Conservation (phyloP, 495 filamentous ascomycete species). For the Paragyromitra xinjiangensis region DNA sequence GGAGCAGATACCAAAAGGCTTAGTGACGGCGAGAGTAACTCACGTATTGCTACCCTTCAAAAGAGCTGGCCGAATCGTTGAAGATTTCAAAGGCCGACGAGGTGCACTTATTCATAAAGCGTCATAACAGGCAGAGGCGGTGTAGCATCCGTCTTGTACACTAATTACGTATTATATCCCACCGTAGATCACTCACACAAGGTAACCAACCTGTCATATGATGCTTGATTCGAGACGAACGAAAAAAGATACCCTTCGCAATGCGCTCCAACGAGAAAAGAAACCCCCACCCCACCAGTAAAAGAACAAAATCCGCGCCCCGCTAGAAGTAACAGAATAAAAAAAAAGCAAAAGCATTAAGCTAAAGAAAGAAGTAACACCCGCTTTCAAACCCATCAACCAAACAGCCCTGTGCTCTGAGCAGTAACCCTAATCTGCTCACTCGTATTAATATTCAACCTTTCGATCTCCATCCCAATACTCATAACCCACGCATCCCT, state of each 20-base stretch:
- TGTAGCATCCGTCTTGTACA: not conserved
- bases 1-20: conserved; percentile 58
- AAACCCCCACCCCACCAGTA: conserved; percentile 8
- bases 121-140: conserved; percentile 18
- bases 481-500: conserved; percentile 80
- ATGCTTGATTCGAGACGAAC: too few species aligned
- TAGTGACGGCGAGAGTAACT: conserved; percentile 65
- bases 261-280: conserved; percentile 22
- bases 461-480: conserved; percentile 77
- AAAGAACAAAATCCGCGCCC: conserved; percentile 5
- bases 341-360: not conserved
- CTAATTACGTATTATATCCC: conserved; percentile 47
- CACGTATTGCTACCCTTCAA: conserved; percentile 63
- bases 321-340: conserved; percentile 31
- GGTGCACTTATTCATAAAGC: conserved; percentile 55
- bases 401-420: conserved; percentile 35
- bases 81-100: conserved; percentile 61
- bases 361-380: conserved; percentile 19
- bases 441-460: conserved; percentile 65
- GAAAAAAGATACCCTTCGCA: conserved; percentile 58
- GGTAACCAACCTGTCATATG: too few species aligned
- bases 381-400: conserved; percentile 32
- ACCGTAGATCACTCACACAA: conserved; percentile 13
- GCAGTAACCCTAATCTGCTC: conserved; percentile 70
- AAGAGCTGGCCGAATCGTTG: conserved; percentile 56